Base-by-base conservation (phyloP, 2,329 filamentous ascomycete species). In the Trichophyton mentagrophytes region DNA sequence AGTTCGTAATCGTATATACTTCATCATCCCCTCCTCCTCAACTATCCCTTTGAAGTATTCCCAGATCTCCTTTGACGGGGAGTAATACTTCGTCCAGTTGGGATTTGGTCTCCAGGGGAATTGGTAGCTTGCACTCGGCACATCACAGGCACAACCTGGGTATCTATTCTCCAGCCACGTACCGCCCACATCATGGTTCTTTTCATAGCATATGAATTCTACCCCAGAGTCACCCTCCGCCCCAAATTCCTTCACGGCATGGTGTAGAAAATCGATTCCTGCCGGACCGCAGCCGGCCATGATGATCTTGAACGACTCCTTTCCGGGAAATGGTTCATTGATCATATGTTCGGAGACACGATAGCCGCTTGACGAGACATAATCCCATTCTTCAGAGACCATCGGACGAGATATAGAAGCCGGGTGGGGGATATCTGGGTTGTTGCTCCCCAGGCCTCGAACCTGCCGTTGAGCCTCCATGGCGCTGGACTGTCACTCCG, bases 101-200 rank as follows among this genome's bases (percentile, higher is more conserved):
- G 79, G 81, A 61, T 89, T 89, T 0, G 85, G 84, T 5, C 78
- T 77, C 69, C 88, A 89, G 0, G 82, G 84, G 6, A 81, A 81
- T 67, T 88, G 85, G 66, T 89, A 89, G 20, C 85, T 84, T 68
- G 87, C 84, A 0, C 85, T 81, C 0, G 86, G 84, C 13, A 89
- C 82, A 68, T 88, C 85, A 65, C 86, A 89, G 47, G 83, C 75
- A 0, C 86, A 83, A 1, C 84, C 85, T 0, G 84, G 84, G 64
- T 87, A 87, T 55, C 66, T 64, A 60, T 72, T 73, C 51, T 72
- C 70, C 33, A 68, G 67, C 72, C 72, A 74, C 46, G 71, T 70
- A n/a, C 71, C 72, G 3, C 71, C 72, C 40, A 74, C 63, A 38
- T 71, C 69, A 27, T 69, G 65, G 51, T 74, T 74, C 66, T 70